A percentile compares a stretch with the other conserved stretches of the same genome.
phyloP scores from a whole-genome alignment of 148 eudicot genomes.

The Silene latifolia region DNA sequence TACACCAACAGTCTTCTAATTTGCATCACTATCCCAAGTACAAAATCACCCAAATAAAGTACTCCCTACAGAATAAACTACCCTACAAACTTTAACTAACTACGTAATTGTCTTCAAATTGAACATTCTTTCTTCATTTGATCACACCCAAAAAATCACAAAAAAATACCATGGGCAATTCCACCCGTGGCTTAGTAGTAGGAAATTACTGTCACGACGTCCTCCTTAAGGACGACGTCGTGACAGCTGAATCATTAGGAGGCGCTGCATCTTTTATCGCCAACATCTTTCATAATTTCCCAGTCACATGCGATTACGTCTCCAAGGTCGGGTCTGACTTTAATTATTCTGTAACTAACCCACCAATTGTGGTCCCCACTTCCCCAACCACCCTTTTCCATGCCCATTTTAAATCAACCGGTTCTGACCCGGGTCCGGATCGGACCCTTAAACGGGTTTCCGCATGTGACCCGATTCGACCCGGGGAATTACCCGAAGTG shows the following conservation, averaged over 20 bases:
- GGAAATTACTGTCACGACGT: conserved; percentile 92
- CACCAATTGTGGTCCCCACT: conserved; percentile 40
- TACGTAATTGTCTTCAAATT: neutral
- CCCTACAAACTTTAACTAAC: no score
- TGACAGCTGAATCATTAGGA: conserved; percentile 65
- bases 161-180: conserved; percentile 14
- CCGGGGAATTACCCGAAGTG: conserved; percentile 46
- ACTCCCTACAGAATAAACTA: no score
- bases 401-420: conserved; percentile 53
- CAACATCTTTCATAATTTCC: conserved; percentile 46
- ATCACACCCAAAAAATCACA: neutral
- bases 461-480: conserved; percentile 60
- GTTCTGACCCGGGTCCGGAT: conserved; percentile 26
- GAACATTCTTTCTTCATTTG: neutral
- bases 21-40: neutral
- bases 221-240: conserved; percentile 50
- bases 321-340: conserved; percentile 86
- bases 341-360: conserved; percentile 35
- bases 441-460: conserved; percentile 63
- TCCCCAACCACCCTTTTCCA: conserved; percentile 70
- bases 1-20: neutral
- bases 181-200: conserved; percentile 51
- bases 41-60: no score
- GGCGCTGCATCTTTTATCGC: conserved; percentile 93
- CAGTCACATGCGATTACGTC: conserved; percentile 35